Percentiles rank a stretch among this genome's conserved stretches.
These are phyloP conservation scores for Polyporus arcularius DNA, from an alignment of 768 basidiomycete species.

Conservation along the genomic window DNA sequence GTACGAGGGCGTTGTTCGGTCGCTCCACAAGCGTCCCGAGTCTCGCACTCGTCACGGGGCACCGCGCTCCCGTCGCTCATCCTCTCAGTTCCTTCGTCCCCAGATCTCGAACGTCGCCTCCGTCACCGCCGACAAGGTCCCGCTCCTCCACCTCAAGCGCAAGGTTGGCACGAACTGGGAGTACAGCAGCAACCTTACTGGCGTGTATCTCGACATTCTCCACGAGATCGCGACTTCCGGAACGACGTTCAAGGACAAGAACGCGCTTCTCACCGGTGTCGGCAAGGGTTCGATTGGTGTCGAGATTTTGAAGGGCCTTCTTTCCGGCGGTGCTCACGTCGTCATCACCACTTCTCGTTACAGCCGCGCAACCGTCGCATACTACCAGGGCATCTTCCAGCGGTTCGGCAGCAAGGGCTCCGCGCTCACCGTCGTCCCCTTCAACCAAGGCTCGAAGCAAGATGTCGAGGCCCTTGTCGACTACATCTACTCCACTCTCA, in stretches of 20 bases:
- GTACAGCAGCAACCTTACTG: conserved; percentile 95
- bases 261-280: conserved; percentile 95
- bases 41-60: conserved; percentile 49
- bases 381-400: conserved; percentile 98
- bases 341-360: conserved; percentile 98
- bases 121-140: conserved; percentile 87
- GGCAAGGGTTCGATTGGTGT: conserved; percentile 98
- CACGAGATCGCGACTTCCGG: conserved; percentile 99
- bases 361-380: conserved; percentile 93
- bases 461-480: conserved; percentile 98
- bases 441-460: conserved; percentile 99
- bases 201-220: conserved; percentile 93
- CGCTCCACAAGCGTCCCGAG: conserved; percentile 80
- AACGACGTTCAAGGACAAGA: conserved; percentile 99
- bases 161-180: conserved; percentile 95
- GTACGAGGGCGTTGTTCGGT: conserved; percentile 95
- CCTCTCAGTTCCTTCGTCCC: conserved; percentile 96
- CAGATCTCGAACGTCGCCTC: conserved; percentile 70
- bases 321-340: conserved; percentile 95
- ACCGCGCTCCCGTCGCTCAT: conserved; percentile 82
- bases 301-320: conserved; percentile 94
- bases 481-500: conserved; percentile 94
- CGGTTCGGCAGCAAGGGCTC: conserved; percentile 92
- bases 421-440: conserved; percentile 96
- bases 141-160: conserved; percentile 94